Percentiles rank a stretch among this genome's conserved stretches.
Evolutionary conservation across 768 basidiomycete genomes (phyloP).

Genomic region (Boletus reticuloceps): DNA sequence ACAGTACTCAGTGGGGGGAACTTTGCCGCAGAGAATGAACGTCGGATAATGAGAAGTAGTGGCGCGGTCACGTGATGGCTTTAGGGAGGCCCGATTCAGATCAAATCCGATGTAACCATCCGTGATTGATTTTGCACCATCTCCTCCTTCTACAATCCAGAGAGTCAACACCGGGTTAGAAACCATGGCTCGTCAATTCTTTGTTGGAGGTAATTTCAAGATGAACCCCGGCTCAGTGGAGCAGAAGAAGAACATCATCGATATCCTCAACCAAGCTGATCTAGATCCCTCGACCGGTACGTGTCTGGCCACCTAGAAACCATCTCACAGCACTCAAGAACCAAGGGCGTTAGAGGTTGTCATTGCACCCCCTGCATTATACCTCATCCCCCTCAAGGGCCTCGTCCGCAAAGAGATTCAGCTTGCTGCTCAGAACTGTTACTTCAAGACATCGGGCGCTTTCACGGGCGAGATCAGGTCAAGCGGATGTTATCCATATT

Average conservation of each 20-base stretch:
- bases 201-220: constrained; percentile 98
- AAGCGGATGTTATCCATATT: constrained; percentile 13
- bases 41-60: no score
- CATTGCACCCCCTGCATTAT: constrained; percentile 87
- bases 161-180: neutral
- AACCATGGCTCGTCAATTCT: constrained; percentile 78
- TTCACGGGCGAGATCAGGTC: constrained; percentile 97
- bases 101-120: constrained; percentile 1
- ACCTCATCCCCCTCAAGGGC: constrained; percentile 72
- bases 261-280: constrained; percentile 72
- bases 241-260: constrained; percentile 63
- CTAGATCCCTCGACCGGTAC: constrained; percentile 78
- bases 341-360: constrained; percentile 68
- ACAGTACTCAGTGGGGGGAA: no score
- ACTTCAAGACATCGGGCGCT: constrained; percentile 80
- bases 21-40: no score
- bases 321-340: constrained; percentile 8
- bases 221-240: constrained; percentile 79
- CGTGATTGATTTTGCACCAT: neutral
- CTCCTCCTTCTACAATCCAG: neutral
- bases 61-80: no score
- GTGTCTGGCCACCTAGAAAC: neutral
- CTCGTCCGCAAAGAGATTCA: constrained; percentile 63
- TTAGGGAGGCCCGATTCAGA: neutral
- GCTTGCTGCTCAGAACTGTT: constrained; percentile 90